Evolutionary conservation across 495 filamentous ascomycete species (phyloP), one percentile per base, ranked within the genome.

Genomic region (Coniosporium apollinis): DNA sequence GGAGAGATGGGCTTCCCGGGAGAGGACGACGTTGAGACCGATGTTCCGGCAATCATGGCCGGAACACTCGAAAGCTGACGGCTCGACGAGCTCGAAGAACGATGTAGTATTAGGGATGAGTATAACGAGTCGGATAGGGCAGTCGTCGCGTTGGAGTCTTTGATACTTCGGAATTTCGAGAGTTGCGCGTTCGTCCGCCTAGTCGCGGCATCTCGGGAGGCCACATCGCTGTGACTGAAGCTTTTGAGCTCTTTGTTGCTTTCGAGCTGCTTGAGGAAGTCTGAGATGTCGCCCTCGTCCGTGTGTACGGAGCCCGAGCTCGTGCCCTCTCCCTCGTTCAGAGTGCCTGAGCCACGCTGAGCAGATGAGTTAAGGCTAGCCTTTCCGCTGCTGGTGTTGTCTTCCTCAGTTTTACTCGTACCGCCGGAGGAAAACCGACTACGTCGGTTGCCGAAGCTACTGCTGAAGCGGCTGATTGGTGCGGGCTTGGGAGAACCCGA

Each of bases 1-100:
- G 86, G 86, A 2, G 83, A 92, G 30, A 92, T 67, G 1, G 87
- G 83, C 45, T 94, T 96, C 36, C 84, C 84, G 5, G 82, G 84
- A 3, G 85, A 91, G 2, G 86, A 86, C 3, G 82, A 79, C 1
- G 76, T 74, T 8, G 85, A 91, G 29, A 81, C 66, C n/a, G 79
- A 81, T 13, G 79, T 79, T 0, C 79, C 79, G 25, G 72, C 74
- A 33, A 83, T 68, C 80, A 92, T 85, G 5, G 74, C 74, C 13
- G 86, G 84, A 10, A 89, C 78, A 34, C 75, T 85, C 3, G 77
- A 72, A 11, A 92, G 59, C 41, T 92, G 81, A 14, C 82, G 75
- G 51, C 83, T 92, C 0, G 82, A 89, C 1, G 85, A 79, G 37
- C 64, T 76, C 2, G 81, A 83, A 2, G 82, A 87, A 7, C 84